Evolutionary conservation across 2,329 filamentous ascomycete species (phyloP).

Genomic region (Penicillium fuscoglaucum): DNA sequence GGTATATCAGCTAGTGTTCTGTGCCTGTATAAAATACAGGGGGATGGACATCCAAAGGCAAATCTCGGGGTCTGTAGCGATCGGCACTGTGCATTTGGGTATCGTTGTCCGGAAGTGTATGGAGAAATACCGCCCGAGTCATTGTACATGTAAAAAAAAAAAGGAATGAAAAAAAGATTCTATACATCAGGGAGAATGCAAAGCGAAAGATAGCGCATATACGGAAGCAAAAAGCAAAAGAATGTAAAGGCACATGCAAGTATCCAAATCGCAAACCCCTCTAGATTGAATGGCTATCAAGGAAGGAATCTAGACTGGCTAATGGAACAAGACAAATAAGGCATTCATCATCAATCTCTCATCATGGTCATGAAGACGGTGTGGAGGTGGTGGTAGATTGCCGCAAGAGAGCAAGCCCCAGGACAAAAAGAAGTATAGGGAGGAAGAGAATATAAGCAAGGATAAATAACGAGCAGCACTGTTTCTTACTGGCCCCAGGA

Average conservation of each 20-base stretch:
- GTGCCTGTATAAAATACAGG: not conserved
- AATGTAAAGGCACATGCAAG: conserved; percentile 12
- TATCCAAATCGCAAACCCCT: conserved; percentile 22
- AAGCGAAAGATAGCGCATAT: not conserved
- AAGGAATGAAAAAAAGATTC: conserved; percentile 3
- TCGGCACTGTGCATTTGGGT: not conserved
- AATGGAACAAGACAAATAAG: conserved; percentile 35
- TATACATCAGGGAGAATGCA: conserved; percentile 15
- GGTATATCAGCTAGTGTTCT: not conserved
- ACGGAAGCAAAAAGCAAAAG: conserved; percentile 3
- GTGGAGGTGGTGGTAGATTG: conserved; percentile 43
- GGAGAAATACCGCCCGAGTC: not conserved
- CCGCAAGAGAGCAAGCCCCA: conserved; percentile 28
- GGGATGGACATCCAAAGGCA: not conserved
- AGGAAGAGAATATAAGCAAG: conserved; percentile 14
- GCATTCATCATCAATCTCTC: conserved; percentile 49
- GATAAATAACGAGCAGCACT: conserved; percentile 2
- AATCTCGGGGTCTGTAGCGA: not conserved
- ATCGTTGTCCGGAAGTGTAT: not conserved
- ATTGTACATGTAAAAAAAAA: conserved; percentile 5
- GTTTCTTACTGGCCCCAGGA: conserved; percentile 31
- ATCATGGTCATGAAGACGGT: conserved; percentile 47
- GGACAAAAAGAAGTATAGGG: conserved; percentile 15
- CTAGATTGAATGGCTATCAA: conserved; percentile 37
- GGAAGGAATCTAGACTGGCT: conserved; percentile 37